A percentile compares a stretch with the other conserved stretches of the same genome.
Conservation (phyloP, 129 eudicot species). For the Ambrosia trifida region DNA sequence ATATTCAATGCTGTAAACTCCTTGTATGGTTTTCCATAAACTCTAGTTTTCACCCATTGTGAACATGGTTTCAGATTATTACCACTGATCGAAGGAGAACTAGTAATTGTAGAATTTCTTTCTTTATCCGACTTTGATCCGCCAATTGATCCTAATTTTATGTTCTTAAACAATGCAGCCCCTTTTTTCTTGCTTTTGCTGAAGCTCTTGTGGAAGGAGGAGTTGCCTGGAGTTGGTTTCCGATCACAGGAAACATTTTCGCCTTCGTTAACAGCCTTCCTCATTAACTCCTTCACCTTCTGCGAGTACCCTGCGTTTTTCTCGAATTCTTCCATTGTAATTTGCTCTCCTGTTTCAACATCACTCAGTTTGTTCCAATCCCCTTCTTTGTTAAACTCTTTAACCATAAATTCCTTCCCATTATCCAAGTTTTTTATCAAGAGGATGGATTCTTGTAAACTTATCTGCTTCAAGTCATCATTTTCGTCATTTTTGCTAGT, state of each 20-base stretch:
- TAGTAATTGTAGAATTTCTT: slow-evolving; percentile 7
- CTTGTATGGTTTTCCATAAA: slow-evolving; percentile 35
- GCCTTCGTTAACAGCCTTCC: slow-evolving; percentile 6
- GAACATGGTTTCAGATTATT: slow-evolving; percentile 23
- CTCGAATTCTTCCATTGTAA: slow-evolving; percentile 43
- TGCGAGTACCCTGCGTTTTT: slow-evolving; percentile 34
- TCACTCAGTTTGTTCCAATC: slow-evolving; percentile 39
- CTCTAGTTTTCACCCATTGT: slow-evolving; percentile 41
- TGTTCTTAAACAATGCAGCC: slow-evolving; percentile 38
- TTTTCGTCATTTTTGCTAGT: neutral
- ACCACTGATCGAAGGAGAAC: slow-evolving; percentile 11
- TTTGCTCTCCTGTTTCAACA: slow-evolving; percentile 32
- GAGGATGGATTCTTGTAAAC: slow-evolving; percentile 26
- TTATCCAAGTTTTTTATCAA: slow-evolving; percentile 37
- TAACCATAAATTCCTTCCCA: slow-evolving; percentile 31
- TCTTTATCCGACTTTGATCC: slow-evolving; percentile 49
- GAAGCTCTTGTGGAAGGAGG: slow-evolving; percentile 30
- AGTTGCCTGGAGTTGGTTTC: slow-evolving; percentile 29
- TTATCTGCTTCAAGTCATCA: neutral
- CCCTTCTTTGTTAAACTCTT: slow-evolving; percentile 31
- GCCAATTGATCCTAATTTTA: slow-evolving; percentile 50
- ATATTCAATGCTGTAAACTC: slow-evolving; percentile 41
- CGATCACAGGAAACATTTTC: slow-evolving; percentile 30
- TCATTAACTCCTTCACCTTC: slow-evolving; percentile 32
- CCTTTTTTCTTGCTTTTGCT: slow-evolving; percentile 39